phyloP scores from a whole-genome alignment of 2,329 filamentous ascomycete species.

The Coniochaeta sp. region DNA sequence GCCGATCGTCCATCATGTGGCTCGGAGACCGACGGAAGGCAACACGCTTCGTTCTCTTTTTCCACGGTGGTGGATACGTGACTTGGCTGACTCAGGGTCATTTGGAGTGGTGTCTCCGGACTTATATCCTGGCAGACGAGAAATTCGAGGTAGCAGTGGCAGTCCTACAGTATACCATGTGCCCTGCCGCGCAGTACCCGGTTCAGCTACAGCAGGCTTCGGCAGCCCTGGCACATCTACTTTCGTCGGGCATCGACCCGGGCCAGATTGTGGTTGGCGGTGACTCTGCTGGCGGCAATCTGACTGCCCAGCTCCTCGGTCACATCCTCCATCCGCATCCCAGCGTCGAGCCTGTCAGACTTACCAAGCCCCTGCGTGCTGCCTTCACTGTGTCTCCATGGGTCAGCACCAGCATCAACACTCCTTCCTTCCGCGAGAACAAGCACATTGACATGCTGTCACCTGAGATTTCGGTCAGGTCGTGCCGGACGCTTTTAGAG shows the following conservation, averaged over 20 bases:
- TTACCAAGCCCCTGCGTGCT: slow-evolving; percentile 20
- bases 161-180: slow-evolving; percentile 25
- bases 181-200: slow-evolving; percentile 20
- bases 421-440: slow-evolving; percentile 19
- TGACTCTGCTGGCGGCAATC: slow-evolving; percentile 28
- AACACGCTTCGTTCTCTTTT: slow-evolving; percentile 19
- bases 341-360: slow-evolving; percentile 10
- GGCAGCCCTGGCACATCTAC: slow-evolving; percentile 21
- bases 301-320: slow-evolving; percentile 22
- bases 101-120: slow-evolving; percentile 18
- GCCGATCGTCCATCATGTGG: slow-evolving; percentile 17
- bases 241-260: slow-evolving; percentile 19
- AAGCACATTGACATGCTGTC: slow-evolving; percentile 25
- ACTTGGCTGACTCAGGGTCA: slow-evolving; percentile 13
- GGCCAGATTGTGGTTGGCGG: slow-evolving; percentile 25
- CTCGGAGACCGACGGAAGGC: slow-evolving; percentile 18
- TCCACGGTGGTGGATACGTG: slow-evolving; percentile 22
- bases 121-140: slow-evolving; percentile 12
- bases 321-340: slow-evolving; percentile 24
- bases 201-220: slow-evolving; percentile 22
- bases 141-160: slow-evolving; percentile 20
- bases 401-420: slow-evolving; percentile 14
- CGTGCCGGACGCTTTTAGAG: slow-evolving; percentile 8
- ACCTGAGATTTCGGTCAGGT: slow-evolving; percentile 3
- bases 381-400: slow-evolving; percentile 25